Percentiles rank a stretch among this genome's conserved stretches.
These are phyloP conservation scores for Nidula niveotomentosa DNA, from an alignment of 1,284 basidiomycete genomes.

Conservation along the genomic window DNA sequence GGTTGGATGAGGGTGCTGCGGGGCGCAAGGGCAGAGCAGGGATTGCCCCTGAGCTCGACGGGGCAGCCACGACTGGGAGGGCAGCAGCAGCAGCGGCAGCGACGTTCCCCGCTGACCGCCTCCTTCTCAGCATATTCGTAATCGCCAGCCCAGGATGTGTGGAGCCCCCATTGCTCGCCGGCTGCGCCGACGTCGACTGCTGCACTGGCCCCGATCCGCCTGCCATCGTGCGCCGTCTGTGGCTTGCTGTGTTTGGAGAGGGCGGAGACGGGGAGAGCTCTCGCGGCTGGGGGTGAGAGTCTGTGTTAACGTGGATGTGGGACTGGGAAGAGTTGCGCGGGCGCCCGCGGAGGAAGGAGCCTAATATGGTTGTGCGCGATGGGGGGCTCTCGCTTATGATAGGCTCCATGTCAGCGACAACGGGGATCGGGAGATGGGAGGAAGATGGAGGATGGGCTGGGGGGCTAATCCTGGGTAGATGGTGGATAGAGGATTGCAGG, in stretches of 20 bases:
- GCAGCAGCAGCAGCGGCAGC: slow-evolving; percentile 12
- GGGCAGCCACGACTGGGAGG: slow-evolving; percentile 17
- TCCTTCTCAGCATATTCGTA: slow-evolving; percentile 47
- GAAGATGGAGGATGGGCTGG: not conserved
- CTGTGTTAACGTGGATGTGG: slow-evolving; percentile 32
- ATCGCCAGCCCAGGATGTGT: slow-evolving; percentile 30
- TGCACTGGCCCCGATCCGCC: slow-evolving; percentile 9
- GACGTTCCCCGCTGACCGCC: slow-evolving; percentile 47
- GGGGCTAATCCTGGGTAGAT: not conserved
- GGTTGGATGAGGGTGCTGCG: not conserved
- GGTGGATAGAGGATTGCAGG: too few species aligned
- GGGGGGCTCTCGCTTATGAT: slow-evolving; percentile 10
- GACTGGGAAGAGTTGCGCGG: slow-evolving; percentile 45
- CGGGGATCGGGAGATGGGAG: not conserved
- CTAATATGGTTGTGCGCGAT: slow-evolving; percentile 32
- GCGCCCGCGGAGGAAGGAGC: slow-evolving; percentile 44
- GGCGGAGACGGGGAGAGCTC: slow-evolving; percentile 33
- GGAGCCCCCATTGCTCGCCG: slow-evolving; percentile 13
- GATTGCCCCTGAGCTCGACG: slow-evolving; percentile 1
- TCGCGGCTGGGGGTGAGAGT: slow-evolving; percentile 7
- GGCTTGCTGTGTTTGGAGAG: slow-evolving; percentile 10
- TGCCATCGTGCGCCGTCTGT: not conserved
- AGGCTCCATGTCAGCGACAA: not conserved
- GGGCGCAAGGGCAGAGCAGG: not conserved
- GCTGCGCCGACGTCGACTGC: slow-evolving; percentile 13